These are phyloP conservation scores for Thielaviopsis musarum DNA, from an alignment of 2,329 filamentous ascomycete species.

Conservation along the genomic window DNA sequence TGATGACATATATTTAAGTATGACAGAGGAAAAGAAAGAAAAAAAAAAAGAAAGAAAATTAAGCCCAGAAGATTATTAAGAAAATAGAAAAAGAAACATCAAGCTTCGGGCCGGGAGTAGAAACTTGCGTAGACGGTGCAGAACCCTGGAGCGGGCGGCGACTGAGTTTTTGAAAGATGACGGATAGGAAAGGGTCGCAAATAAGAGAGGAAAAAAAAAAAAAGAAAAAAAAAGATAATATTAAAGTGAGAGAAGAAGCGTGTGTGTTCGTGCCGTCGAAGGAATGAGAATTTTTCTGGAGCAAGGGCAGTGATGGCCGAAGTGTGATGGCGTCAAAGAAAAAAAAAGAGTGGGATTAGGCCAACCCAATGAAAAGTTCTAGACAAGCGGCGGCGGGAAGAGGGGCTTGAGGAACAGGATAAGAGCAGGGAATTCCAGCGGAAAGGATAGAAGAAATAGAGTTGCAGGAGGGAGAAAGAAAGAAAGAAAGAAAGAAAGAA, in stretches of 20 bases:
- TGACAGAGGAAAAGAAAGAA: background rate
- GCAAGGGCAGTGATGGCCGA: slow-evolving; percentile 6
- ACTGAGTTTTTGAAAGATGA: background rate
- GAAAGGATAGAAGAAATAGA: background rate
- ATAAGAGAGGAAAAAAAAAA: background rate
- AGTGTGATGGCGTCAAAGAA: slow-evolving; percentile 5
- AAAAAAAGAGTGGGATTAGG: slow-evolving; percentile 7
- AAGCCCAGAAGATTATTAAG: background rate
- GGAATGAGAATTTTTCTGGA: slow-evolving; percentile 13
- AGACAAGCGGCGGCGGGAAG: background rate
- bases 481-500: background rate
- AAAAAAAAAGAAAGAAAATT: background rate
- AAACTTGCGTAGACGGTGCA: background rate
- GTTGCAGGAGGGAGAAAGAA: background rate
- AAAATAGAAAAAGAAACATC: background rate
- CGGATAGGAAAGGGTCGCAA: background rate
- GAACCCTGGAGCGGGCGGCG: slow-evolving; percentile 1
- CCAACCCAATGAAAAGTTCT: background rate
- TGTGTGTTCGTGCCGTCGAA: slow-evolving; percentile 9
- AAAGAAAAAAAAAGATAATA: background rate
- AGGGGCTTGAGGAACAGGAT: background rate
- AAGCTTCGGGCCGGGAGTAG: background rate
- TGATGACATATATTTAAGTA: slow-evolving; percentile 1
- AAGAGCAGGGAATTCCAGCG: slow-evolving; percentile 2
- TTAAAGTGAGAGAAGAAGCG: slow-evolving; percentile 1